Percentiles rank a stretch among this genome's conserved stretches.
These are phyloP conservation scores for Pichia sp. DNA, from an alignment of 1,139 yeast genomes.

Conservation along the genomic window DNA sequence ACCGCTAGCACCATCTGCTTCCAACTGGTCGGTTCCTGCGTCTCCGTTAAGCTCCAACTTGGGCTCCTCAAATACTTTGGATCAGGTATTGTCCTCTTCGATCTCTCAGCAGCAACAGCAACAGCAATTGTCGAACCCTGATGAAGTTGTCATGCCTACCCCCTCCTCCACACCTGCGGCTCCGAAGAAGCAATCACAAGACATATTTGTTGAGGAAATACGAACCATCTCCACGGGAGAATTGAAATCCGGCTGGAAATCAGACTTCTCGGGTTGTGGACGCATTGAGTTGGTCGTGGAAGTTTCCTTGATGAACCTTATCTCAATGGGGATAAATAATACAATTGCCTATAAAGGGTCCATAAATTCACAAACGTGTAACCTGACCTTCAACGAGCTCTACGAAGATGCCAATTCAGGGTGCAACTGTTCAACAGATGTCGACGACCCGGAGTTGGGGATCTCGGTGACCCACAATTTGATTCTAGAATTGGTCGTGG, in stretches of 20 bases:
- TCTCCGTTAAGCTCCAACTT: constrained; percentile 2
- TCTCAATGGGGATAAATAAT: constrained; percentile 49
- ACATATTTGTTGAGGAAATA: constrained; percentile 63
- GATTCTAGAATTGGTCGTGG: constrained; percentile 84
- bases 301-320: constrained; percentile 50
- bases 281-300: constrained; percentile 72
- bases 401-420: constrained; percentile 30
- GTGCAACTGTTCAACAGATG: constrained; percentile 70
- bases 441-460: constrained; percentile 79
- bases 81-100: constrained; percentile 14
- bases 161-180: constrained; percentile 19
- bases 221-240: constrained; percentile 75
- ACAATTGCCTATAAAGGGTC: constrained; percentile 34
- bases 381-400: constrained; percentile 26
- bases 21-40: constrained; percentile 27
- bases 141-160: constrained; percentile 16
- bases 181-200: constrained; percentile 16
- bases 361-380: constrained; percentile 30
- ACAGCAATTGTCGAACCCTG: constrained; percentile 12
- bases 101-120: not conserved
- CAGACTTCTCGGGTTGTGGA: constrained; percentile 76
- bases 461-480: constrained; percentile 69
- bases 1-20: constrained; percentile 25
- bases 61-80: constrained; percentile 5
- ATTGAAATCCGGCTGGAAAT: constrained; percentile 87